A percentile compares a stretch with the other conserved stretches of the same genome.
These are phyloP conservation scores for Trichoderma aggressivum DNA, from an alignment of 2,329 filamentous ascomycete species.

Conservation along the genomic window DNA sequence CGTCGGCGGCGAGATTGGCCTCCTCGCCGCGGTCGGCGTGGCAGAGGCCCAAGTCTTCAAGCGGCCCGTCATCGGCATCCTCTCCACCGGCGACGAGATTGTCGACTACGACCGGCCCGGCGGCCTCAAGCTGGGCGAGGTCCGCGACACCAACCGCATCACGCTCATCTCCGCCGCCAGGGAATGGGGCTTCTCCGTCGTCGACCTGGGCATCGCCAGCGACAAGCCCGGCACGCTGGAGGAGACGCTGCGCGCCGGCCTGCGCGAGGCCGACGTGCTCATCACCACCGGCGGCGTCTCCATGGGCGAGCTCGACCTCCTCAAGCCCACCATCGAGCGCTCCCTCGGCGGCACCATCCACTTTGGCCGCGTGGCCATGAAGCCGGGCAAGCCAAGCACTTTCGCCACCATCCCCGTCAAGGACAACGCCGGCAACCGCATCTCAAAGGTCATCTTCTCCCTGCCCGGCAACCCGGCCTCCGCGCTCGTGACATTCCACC, in stretches of 20 bases:
- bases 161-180: slow-evolving; percentile 75
- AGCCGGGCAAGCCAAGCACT: slow-evolving; percentile 95
- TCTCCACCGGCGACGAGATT: slow-evolving; percentile 95
- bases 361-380: slow-evolving; percentile 95
- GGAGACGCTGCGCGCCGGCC: slow-evolving; percentile 67
- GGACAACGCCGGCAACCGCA: slow-evolving; percentile 54
- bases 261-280: slow-evolving; percentile 74
- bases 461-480: slow-evolving; percentile 93
- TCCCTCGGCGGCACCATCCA: slow-evolving; percentile 87
- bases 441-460: slow-evolving; percentile 75
- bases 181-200: slow-evolving; percentile 70
- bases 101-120: slow-evolving; percentile 66
- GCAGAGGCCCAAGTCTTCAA: slow-evolving; percentile 67
- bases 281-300: slow-evolving; percentile 93
- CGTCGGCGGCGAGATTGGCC: slow-evolving; percentile 84
- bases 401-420: slow-evolving; percentile 82
- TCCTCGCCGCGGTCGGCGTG: slow-evolving; percentile 81
- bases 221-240: slow-evolving; percentile 75
- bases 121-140: slow-evolving; percentile 71
- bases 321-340: slow-evolving; percentile 94
- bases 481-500: slow-evolving; percentile 86
- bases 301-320: slow-evolving; percentile 95
- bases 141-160: slow-evolving; percentile 89
- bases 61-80: slow-evolving; percentile 75
- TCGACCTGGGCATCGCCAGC: slow-evolving; percentile 82